Conservation (phyloP, 345 rosid species). For the Salix caprea region DNA sequence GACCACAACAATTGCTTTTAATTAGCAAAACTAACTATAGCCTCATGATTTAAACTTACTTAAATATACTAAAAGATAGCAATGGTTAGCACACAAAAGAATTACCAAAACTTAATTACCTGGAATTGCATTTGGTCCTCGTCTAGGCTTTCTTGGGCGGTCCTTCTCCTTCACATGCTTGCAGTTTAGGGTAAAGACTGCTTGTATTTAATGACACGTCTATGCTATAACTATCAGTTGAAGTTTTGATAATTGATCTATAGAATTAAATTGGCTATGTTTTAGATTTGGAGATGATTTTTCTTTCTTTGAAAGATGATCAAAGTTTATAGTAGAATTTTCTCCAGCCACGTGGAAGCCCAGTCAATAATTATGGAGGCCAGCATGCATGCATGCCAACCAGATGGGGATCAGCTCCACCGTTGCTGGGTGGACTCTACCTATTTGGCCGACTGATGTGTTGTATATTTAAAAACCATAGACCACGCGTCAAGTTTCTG, state of each 20-base stretch:
- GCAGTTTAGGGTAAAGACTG: background rate
- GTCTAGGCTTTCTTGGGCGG: background rate
- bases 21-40: background rate
- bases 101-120: background rate
- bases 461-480: background rate
- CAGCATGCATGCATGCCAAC: background rate
- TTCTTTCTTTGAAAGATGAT: background rate
- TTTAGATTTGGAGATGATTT: background rate
- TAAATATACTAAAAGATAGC: background rate
- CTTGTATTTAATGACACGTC: background rate
- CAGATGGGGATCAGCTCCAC: background rate
- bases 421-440: background rate
- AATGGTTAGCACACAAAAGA: background rate
- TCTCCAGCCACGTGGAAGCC: background rate
- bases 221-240: no score
- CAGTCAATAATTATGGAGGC: background rate
- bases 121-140: background rate
- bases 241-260: background rate
- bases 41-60: background rate
- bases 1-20: background rate
- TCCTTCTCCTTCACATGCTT: background rate
- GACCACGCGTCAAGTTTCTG: background rate
- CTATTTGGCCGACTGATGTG: background rate
- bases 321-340: background rate
- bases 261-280: background rate